Evolutionary conservation across 306 rosid species (phyloP).

Genomic region (Gastrolobium bilobum): DNA sequence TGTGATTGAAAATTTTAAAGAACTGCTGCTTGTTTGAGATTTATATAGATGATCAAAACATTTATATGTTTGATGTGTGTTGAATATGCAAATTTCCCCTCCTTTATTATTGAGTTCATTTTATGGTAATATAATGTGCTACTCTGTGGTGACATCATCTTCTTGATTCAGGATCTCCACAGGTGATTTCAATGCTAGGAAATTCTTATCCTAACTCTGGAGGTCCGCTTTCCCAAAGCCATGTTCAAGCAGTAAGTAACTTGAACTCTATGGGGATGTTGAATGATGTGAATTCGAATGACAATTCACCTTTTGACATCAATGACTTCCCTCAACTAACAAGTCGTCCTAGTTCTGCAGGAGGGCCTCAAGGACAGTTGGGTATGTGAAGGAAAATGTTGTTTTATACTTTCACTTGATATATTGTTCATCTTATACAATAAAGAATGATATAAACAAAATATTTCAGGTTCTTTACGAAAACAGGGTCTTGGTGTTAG

Average conservation of each 20-base stretch:
- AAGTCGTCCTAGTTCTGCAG: conserved; percentile 97
- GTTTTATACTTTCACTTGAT: conserved; percentile 10
- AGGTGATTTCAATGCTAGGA: conserved; percentile 88
- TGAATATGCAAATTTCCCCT: neutral
- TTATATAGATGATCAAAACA: neutral
- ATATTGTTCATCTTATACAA: conserved; percentile 23
- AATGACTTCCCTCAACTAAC: conserved; percentile 93
- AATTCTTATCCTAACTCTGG: conserved; percentile 88
- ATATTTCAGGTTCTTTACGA: conserved; percentile 85
- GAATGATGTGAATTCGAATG: conserved; percentile 88
- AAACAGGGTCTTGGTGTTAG: conserved; percentile 95
- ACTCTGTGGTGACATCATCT: conserved; percentile 48
- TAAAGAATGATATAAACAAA: conserved; percentile 40
- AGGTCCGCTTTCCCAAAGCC: conserved; percentile 89
- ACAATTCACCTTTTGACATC: conserved; percentile 87
- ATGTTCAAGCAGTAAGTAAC: conserved; percentile 79
- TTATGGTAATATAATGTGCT: neutral
- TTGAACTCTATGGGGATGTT: conserved; percentile 91
- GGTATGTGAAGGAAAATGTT: conserved; percentile 59
- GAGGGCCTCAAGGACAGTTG: conserved; percentile 97
- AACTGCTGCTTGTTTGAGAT: conserved; percentile 4
- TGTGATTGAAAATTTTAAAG: neutral
- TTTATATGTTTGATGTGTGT: conserved; percentile 28
- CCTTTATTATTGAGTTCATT: conserved; percentile 6
- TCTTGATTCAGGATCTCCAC: conserved; percentile 87